phyloP scores from a whole-genome alignment of 2,329 filamentous ascomycete genomes.

The Allantophomopsis cytisporea region DNA sequence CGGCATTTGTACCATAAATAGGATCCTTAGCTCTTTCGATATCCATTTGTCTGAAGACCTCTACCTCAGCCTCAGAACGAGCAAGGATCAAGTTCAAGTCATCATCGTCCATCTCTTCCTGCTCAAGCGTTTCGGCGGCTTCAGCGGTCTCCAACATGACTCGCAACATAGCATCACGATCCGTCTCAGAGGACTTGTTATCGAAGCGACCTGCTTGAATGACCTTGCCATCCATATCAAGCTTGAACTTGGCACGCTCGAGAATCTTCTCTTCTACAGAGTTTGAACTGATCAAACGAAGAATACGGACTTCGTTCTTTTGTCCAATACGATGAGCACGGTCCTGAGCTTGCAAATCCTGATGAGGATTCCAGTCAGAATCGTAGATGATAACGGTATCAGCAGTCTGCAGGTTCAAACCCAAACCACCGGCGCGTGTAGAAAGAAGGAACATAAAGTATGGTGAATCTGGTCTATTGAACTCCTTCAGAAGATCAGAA shows the following conservation, averaged over 20 bases:
- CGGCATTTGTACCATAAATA: constrained; percentile 54
- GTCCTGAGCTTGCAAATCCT: constrained; percentile 98
- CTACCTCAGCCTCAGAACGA: constrained; percentile 68
- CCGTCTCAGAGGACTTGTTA: constrained; percentile 97
- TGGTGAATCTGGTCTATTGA: constrained; percentile 80
- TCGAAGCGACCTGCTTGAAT: constrained; percentile 99
- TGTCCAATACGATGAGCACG: constrained; percentile 99
- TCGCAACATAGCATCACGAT: constrained; percentile 91
- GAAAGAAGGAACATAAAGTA: constrained; percentile 99
- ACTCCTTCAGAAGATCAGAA: constrained; percentile 74
- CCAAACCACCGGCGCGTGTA: constrained; percentile 93
- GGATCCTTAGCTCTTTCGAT: constrained; percentile 53
- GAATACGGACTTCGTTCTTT: constrained; percentile 97
- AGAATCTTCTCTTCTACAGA: constrained; percentile 98
- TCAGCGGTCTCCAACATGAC: constrained; percentile 82
- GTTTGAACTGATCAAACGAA: constrained; percentile 89
- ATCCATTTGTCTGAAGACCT: constrained; percentile 72
- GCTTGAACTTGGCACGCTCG: constrained; percentile 91
- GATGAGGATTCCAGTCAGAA: constrained; percentile 98
- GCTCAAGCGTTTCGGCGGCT: constrained; percentile 53
- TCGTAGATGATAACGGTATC: constrained; percentile 99
- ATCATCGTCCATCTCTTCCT: constrained; percentile 97
- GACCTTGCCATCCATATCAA: constrained; percentile 98
- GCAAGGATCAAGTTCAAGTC: constrained; percentile 93
- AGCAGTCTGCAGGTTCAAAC: constrained; percentile 91